Evolutionary conservation across 257 asterid species (phyloP).

Genomic region (Capsicum chinense): DNA sequence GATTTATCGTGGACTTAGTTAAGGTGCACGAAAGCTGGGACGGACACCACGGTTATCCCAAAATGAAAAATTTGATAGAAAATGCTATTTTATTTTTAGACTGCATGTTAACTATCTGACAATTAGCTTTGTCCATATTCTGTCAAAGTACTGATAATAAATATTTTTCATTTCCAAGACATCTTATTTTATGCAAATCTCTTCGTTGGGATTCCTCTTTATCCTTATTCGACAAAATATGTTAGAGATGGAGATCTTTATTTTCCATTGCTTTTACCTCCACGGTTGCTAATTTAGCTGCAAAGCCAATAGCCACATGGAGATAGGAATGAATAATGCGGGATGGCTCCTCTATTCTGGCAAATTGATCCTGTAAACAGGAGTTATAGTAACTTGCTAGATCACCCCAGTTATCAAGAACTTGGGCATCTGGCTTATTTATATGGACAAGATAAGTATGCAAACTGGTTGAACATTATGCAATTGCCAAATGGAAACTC

Average conservation of each 20-base stretch:
- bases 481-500: not conserved
- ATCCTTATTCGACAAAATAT: too few relatives aligned
- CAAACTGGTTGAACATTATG: not conserved
- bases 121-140: too few relatives aligned
- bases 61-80: too few relatives aligned
- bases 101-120: too few relatives aligned
- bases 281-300: conserved; percentile 38
- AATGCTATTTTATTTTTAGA: too few relatives aligned
- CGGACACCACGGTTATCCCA: too few relatives aligned
- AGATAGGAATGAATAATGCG: conserved; percentile 30
- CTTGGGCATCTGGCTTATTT: not conserved
- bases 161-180: too few relatives aligned
- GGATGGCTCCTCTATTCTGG: conserved; percentile 29
- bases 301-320: conserved; percentile 35
- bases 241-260: not conserved
- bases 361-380: conserved; percentile 38
- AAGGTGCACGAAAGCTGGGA: too few relatives aligned
- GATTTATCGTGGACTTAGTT: too few relatives aligned
- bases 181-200: too few relatives aligned
- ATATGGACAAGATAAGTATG: conserved; percentile 32
- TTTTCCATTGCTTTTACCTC: conserved; percentile 33
- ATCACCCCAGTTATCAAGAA: conserved; percentile 22
- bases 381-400: conserved; percentile 41
- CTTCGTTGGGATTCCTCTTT: too few relatives aligned
- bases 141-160: too few relatives aligned